A percentile compares a stretch with the other conserved stretches of the same genome.
Conservation (phyloP, 2,329 filamentous ascomycete species). For the Hortaea sp. region DNA sequence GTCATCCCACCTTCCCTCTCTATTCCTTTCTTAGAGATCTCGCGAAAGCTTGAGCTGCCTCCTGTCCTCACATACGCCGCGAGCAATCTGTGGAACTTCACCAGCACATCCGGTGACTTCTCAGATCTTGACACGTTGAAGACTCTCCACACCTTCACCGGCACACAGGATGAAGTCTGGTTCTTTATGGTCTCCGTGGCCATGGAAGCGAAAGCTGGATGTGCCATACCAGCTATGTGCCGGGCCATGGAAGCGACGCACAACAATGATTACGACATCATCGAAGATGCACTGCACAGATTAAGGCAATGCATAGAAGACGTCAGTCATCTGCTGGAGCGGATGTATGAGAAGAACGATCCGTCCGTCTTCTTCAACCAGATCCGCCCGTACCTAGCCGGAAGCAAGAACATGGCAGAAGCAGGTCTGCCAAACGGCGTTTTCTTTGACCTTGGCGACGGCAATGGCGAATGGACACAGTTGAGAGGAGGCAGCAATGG, state of each 20-base stretch:
- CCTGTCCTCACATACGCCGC: slow-evolving; percentile 90
- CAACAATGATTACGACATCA: slow-evolving; percentile 55
- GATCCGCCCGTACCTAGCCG: slow-evolving; percentile 90
- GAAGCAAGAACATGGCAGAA: slow-evolving; percentile 94
- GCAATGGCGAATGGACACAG: slow-evolving; percentile 31
- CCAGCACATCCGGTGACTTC: slow-evolving; percentile 60
- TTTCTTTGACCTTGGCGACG: slow-evolving; percentile 63
- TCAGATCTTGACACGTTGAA: slow-evolving; percentile 79
- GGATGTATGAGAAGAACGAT: slow-evolving; percentile 93
- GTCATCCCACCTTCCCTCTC: slow-evolving; percentile 70
- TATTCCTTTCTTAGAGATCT: slow-evolving; percentile 68
- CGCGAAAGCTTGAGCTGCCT: slow-evolving; percentile 64
- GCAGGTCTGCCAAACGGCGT: slow-evolving; percentile 82
- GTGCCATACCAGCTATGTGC: slow-evolving; percentile 80
- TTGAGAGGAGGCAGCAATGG: slow-evolving; percentile 47
- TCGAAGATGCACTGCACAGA: slow-evolving; percentile 62
- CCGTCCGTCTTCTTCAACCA: slow-evolving; percentile 90
- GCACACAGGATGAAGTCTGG: slow-evolving; percentile 92
- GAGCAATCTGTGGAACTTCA: slow-evolving; percentile 93
- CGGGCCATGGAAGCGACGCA: slow-evolving; percentile 74
- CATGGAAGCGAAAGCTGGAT: slow-evolving; percentile 83
- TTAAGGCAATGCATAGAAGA: slow-evolving; percentile 86
- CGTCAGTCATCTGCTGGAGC: slow-evolving; percentile 63
- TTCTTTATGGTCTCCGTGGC: slow-evolving; percentile 94
- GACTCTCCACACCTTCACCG: slow-evolving; percentile 80